Base-by-base conservation (phyloP, 495 filamentous ascomycete species). In the Penicillium salamii region DNA sequence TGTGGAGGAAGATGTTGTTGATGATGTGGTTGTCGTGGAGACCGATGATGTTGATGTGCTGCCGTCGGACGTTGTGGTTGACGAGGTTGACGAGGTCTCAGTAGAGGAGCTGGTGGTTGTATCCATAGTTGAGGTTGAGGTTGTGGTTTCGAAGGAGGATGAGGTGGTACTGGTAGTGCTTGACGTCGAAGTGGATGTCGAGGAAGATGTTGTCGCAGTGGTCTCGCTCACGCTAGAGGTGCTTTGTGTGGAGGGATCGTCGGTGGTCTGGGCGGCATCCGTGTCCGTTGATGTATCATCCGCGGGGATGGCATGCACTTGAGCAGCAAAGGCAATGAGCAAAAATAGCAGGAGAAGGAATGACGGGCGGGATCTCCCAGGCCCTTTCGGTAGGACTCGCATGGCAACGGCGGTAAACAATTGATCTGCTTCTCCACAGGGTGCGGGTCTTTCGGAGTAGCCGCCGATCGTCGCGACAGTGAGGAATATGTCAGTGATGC, bases 1-100 rank as follows among this genome's bases (percentile, higher is more conserved):
- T 28, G 59, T 54, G n/a, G 59, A 53, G 6, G 61, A 54, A 28
- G 66, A 61, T 18, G 67, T 59, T 33, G 60, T 58, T 34, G 67
- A 49, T 28, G 55, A 58, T 41, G 50, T 49, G 23, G 66, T 64
- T 48, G 59, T 60, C 50, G 62, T 55, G 48, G 57, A 52, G 52
- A 52, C 50, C 29, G 62, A 58, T 13, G 62, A 52, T 44, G 59
- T 56, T 35, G 53, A 46, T 36, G 50, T 55, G 37, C 23, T 51
- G 24, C 36, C 51, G 39, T 42, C 38, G 14, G 50, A 46, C 8
- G 50, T 35, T 31, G 46, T 52, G 4, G 58, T 52, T 19, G 59
- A 50, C 7, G 61, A 58, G 19, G 64, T 47, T 1, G 53, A 41
- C 18, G 59, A 57, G 13, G 57, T 53, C 29, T 47, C 28, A 12